Percentiles rank a stretch among this genome's conserved stretches.
phyloP scores from a whole-genome alignment of 1,139 yeast genomes.

The Geotrichum siamense region DNA sequence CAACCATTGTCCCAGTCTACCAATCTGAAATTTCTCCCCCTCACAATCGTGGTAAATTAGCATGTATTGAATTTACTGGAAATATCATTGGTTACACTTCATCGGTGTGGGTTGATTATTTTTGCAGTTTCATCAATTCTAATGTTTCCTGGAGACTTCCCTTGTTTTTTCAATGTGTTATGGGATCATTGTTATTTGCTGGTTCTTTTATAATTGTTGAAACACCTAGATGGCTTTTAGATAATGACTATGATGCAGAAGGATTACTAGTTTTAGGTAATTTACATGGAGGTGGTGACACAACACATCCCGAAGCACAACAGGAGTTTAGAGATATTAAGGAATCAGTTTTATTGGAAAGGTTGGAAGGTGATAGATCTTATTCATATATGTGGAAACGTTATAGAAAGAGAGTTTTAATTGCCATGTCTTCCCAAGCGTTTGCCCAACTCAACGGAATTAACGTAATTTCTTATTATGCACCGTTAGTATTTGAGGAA shows the following conservation, averaged over 20 bases:
- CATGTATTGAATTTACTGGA: conserved; percentile 89
- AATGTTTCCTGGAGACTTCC: conserved; percentile 74
- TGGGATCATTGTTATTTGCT: conserved; percentile 58
- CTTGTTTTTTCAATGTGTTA: conserved; percentile 62
- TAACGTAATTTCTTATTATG: conserved; percentile 84
- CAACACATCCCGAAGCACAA: conserved; percentile 48
- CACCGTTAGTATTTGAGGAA: conserved; percentile 86
- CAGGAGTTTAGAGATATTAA: conserved; percentile 71
- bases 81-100: conserved; percentile 80
- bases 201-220: conserved; percentile 79
- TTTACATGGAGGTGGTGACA: conserved; percentile 60
- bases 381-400: conserved; percentile 61
- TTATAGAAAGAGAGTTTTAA: conserved; percentile 68
- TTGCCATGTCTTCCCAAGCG: conserved; percentile 85
- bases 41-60: conserved; percentile 76
- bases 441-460: conserved; percentile 92
- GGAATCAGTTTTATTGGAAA: conserved; percentile 62
- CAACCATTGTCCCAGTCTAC: conserved; percentile 87
- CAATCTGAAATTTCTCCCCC: conserved; percentile 92
- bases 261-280: conserved; percentile 77
- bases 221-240: conserved; percentile 83
- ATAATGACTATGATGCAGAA: conserved; percentile 81
- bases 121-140: conserved; percentile 53
- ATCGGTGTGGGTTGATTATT: conserved; percentile 87
- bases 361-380: conserved; percentile 70